These are phyloP conservation scores for Dioscorea cayenensis DNA, from an alignment of 116 monocot genomes.

Conservation along the genomic window DNA sequence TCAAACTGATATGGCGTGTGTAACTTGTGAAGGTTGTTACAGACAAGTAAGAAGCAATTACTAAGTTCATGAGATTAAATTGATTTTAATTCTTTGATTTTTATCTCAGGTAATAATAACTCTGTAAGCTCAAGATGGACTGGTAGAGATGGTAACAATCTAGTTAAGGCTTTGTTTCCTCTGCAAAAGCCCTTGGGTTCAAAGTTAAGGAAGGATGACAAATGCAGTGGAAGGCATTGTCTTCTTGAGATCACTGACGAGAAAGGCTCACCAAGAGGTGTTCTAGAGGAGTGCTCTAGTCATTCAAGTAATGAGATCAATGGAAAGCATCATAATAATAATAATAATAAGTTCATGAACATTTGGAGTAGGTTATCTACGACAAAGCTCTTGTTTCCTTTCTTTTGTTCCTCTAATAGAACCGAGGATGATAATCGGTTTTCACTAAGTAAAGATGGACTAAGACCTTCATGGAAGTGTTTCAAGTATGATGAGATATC, in stretches of 20 bases:
- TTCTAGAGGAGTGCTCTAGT: slow-evolving; percentile 20
- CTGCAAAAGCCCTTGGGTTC: slow-evolving; percentile 26
- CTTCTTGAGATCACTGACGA: slow-evolving; percentile 13
- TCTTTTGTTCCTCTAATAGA: slow-evolving; percentile 9
- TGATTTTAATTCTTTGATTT: not conserved
- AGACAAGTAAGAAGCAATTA: not conserved
- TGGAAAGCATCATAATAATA: too few relatives aligned
- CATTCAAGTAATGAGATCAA: slow-evolving; percentile 9
- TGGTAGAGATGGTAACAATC: slow-evolving; percentile 2
- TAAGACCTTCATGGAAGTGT: slow-evolving; percentile 51
- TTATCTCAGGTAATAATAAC: slow-evolving; percentile 5
- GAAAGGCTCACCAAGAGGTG: slow-evolving; percentile 39
- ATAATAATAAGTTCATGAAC: slow-evolving; percentile 1
- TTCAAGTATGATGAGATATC: slow-evolving; percentile 61
- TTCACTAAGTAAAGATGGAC: slow-evolving; percentile 10
- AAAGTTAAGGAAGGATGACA: slow-evolving; percentile 14
- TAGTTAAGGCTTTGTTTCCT: slow-evolving; percentile 5
- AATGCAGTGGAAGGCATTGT: slow-evolving; percentile 9
- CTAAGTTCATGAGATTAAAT: not conserved
- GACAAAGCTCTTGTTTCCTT: slow-evolving; percentile 29
- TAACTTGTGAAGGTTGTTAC: slow-evolving; percentile 17
- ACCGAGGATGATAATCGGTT: slow-evolving; percentile 18
- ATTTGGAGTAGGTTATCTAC: slow-evolving; percentile 38
- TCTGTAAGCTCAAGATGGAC: slow-evolving; percentile 18
- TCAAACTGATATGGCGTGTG: slow-evolving; percentile 8